These are phyloP conservation scores for Trichoderma semiorbis DNA, from an alignment of 2,329 filamentous ascomycete species.

Conservation along the genomic window DNA sequence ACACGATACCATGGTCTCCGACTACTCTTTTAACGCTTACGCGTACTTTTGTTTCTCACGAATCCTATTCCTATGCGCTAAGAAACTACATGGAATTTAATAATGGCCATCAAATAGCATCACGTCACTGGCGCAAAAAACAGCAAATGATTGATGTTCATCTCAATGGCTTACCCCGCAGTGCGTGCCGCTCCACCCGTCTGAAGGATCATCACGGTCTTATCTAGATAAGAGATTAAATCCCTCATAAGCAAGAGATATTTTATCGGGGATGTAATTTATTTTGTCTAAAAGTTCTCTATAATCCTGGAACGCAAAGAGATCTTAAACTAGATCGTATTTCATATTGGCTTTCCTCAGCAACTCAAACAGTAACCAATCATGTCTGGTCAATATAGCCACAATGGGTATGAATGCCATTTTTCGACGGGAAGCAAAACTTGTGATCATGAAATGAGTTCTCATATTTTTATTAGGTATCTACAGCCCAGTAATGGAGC, in stretches of 20 bases:
- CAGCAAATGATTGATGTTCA: background rate
- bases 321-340: background rate
- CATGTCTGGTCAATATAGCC: conserved; percentile 1
- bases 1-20: background rate
- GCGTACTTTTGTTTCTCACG: background rate
- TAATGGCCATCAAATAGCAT: background rate
- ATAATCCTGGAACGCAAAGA: background rate
- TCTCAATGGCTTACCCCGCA: background rate
- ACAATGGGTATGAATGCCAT: background rate
- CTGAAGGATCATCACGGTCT: background rate
- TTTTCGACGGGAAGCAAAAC: background rate
- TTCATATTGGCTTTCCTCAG: background rate
- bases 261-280: background rate
- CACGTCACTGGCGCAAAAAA: background rate
- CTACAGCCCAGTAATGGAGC: background rate
- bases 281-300: background rate
- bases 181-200: background rate
- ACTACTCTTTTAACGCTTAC: background rate
- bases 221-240: background rate
- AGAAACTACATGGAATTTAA: background rate
- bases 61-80: background rate
- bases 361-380: background rate
- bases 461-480: background rate
- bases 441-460: background rate
- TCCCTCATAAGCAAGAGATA: background rate